Percentiles rank a stretch among this genome's conserved stretches.
phyloP scores from a whole-genome alignment of 768 basidiomycete genomes.

The Kwoniella europaea region DNA sequence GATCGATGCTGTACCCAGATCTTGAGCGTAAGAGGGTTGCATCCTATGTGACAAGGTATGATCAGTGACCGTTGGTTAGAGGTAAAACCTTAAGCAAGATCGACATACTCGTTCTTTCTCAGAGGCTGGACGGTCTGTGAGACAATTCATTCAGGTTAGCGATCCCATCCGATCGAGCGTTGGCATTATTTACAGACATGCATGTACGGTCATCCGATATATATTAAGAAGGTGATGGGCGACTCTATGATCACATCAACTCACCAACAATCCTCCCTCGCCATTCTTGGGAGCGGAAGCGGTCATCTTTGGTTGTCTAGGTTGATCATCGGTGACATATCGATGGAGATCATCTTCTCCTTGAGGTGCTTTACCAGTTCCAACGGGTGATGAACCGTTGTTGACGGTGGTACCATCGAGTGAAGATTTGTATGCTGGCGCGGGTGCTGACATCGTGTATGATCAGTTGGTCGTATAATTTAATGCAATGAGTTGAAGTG shows the following conservation, averaged over 20 bases:
- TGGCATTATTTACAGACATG: background rate
- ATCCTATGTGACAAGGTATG: conserved; percentile 33
- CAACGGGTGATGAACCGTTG: conserved; percentile 15
- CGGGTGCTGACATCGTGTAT: conserved; percentile 42
- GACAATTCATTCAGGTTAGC: background rate
- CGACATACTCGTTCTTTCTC: conserved; percentile 48
- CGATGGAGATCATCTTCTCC: conserved; percentile 47
- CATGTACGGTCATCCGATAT: no score
- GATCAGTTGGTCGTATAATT: background rate
- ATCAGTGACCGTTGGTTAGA: background rate
- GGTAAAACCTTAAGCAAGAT: background rate
- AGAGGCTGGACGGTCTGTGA: conserved; percentile 48
- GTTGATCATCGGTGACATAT: conserved; percentile 51
- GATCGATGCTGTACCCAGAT: conserved; percentile 73
- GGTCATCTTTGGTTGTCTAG: conserved; percentile 36
- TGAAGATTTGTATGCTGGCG: conserved; percentile 36
- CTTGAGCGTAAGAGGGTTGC: conserved; percentile 90
- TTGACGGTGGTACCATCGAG: conserved; percentile 44
- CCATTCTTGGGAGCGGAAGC: background rate
- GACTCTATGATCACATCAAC: background rate
- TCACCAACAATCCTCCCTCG: conserved; percentile 24
- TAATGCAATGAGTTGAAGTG: background rate
- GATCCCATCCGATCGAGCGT: background rate
- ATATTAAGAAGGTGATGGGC: background rate
- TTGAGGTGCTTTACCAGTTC: conserved; percentile 9